These are phyloP conservation scores for Cladosporium cucumerinum DNA, from an alignment of 2,329 filamentous ascomycete genomes.

Conservation along the genomic window DNA sequence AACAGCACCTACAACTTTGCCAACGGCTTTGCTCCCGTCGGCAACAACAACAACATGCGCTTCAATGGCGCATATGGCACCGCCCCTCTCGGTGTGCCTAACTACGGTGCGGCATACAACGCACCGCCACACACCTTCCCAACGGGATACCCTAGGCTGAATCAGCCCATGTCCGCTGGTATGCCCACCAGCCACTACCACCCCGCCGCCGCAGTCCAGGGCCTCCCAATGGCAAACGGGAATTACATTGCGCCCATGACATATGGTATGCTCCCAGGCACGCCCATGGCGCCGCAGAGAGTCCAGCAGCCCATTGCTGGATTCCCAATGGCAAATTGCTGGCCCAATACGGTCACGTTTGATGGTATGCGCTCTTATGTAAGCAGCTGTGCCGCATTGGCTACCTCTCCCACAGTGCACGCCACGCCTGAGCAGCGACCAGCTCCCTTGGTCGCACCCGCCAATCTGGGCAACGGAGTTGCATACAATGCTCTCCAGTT, in stretches of 20 bases:
- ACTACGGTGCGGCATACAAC: background rate
- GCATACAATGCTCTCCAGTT: background rate
- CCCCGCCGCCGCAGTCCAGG: background rate
- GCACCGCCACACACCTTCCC: background rate
- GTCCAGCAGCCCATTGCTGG: background rate
- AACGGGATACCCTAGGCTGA: background rate
- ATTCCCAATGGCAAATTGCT: background rate
- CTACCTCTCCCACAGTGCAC: background rate
- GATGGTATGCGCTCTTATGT: background rate
- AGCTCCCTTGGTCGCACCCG: background rate
- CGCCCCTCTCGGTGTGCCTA: background rate
- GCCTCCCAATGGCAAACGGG: constrained; percentile 1
- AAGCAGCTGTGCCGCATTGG: background rate
- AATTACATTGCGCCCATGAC: background rate
- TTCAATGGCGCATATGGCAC: background rate
- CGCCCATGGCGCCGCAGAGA: background rate
- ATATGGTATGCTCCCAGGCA: background rate
- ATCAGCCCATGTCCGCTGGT: background rate
- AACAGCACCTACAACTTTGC: background rate
- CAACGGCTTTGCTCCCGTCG: background rate
- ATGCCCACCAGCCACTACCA: background rate
- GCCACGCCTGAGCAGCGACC: background rate
- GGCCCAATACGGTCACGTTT: background rate
- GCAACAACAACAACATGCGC: background rate
- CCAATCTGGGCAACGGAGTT: background rate